Evolutionary conservation across 495 filamentous ascomycete genomes (phyloP).

Genomic region (Penicillium daleae): DNA sequence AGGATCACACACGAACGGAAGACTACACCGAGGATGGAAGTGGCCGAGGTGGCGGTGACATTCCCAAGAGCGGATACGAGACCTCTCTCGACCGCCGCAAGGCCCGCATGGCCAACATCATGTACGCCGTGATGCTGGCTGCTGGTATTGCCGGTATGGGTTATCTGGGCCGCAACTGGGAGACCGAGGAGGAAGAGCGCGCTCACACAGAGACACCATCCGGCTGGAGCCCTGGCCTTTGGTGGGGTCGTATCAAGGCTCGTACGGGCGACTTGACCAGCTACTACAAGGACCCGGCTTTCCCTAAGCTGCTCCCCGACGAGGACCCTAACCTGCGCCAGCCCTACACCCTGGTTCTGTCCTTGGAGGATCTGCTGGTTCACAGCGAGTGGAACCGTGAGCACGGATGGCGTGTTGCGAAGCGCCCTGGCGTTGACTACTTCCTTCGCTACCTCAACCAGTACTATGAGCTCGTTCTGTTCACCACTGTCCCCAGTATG

Average conservation of each 20-base stretch:
- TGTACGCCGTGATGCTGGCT: slow-evolving; percentile 59
- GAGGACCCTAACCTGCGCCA: slow-evolving; percentile 77
- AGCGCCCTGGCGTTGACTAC: slow-evolving; percentile 94
- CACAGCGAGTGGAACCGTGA: slow-evolving; percentile 93
- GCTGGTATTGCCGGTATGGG: slow-evolving; percentile 56
- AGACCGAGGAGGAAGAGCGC: slow-evolving; percentile 68
- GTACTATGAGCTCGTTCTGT: slow-evolving; percentile 96
- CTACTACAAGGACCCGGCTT: slow-evolving; percentile 96
- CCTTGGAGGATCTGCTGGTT: slow-evolving; percentile 89
- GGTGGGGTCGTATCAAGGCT: slow-evolving; percentile 77
- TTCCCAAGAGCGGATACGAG: slow-evolving; percentile 83
- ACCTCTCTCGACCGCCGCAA: slow-evolving; percentile 86
- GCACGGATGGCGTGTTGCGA: slow-evolving; percentile 94
- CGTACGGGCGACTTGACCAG: slow-evolving; percentile 71
- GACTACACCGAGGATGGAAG: slow-evolving; percentile 45
- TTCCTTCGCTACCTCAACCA: slow-evolving; percentile 94
- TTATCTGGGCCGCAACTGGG: slow-evolving; percentile 86
- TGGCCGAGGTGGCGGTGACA: slow-evolving; percentile 57
- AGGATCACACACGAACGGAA: slow-evolving; percentile 56
- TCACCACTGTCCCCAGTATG: slow-evolving; percentile 81
- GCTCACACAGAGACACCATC: slow-evolving; percentile 70
- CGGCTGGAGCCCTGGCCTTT: slow-evolving; percentile 71
- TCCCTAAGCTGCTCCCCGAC: slow-evolving; percentile 91
- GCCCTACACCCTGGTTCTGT: slow-evolving; percentile 92
- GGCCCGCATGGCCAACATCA: slow-evolving; percentile 67